Percentiles rank a stretch among this genome's conserved stretches.
phyloP scores from a whole-genome alignment of 306 rosid genomes.

The Vigna reflexopilosa region DNA sequence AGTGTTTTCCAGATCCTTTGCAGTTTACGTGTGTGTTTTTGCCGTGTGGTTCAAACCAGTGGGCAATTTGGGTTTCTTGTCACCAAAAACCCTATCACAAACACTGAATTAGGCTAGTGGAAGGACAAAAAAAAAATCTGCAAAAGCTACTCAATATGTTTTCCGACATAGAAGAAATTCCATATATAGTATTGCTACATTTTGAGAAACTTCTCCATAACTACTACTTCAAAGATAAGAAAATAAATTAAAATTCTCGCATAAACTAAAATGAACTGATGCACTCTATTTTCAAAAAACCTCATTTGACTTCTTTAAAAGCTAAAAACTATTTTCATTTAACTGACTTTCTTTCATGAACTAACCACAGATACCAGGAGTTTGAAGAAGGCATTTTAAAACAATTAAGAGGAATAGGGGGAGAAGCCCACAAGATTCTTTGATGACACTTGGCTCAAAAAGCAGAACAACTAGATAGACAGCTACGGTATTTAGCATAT shows the following conservation, averaged over 20 bases:
- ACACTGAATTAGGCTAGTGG: conserved; percentile 9
- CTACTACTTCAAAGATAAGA: too few relatives aligned
- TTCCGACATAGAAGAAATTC: not conserved
- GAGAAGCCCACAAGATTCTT: not conserved
- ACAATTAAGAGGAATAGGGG: not conserved
- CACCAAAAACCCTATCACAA: not conserved
- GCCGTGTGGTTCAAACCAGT: too few relatives aligned
- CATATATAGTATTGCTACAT: not conserved
- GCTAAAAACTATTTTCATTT: too few relatives aligned
- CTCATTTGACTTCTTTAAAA: too few relatives aligned
- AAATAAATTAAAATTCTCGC: too few relatives aligned
- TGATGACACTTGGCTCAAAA: conserved; percentile 7
- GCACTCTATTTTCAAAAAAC: too few relatives aligned
- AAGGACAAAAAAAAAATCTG: not conserved
- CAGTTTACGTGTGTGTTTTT: too few relatives aligned
- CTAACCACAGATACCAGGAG: not conserved
- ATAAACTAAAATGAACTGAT: too few relatives aligned
- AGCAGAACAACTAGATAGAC: not conserved
- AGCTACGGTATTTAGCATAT: not conserved
- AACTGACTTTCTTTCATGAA: conserved; percentile 12
- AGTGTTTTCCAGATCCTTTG: too few relatives aligned
- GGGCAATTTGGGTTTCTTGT: too few relatives aligned
- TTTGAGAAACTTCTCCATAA: too few relatives aligned
- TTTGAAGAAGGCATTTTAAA: not conserved
- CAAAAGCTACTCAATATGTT: not conserved